phyloP scores from a whole-genome alignment of 1,284 basidiomycete species.

The Leccinum subrobustum region DNA sequence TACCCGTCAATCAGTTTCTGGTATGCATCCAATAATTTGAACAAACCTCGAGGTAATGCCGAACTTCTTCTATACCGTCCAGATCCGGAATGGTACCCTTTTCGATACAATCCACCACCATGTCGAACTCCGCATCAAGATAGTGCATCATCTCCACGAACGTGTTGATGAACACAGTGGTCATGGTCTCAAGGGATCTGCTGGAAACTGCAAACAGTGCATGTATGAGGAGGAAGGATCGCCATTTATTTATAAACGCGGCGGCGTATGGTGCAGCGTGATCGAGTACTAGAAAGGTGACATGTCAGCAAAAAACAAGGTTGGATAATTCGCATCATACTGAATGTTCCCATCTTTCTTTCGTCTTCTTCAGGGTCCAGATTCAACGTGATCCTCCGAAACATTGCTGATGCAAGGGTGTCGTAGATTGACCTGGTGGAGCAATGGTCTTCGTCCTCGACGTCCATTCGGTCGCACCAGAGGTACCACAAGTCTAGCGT shows the following conservation, averaged over 20 bases:
- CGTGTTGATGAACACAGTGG: constrained; percentile 6
- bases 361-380: constrained; percentile 11
- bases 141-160: constrained; percentile 20
- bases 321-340: constrained; percentile 9
- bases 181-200: constrained; percentile 10
- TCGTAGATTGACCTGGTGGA: background rate
- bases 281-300: constrained; percentile 10
- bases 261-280: constrained; percentile 20
- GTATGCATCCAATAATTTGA: background rate
- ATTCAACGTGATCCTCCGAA: background rate
- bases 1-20: background rate
- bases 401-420: background rate
- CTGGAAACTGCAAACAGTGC: constrained; percentile 20
- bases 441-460: constrained; percentile 1
- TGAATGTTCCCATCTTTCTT: constrained; percentile 15
- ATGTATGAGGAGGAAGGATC: constrained; percentile 25
- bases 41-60: constrained; percentile 15
- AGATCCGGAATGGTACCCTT: constrained; percentile 13
- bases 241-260: constrained; percentile 17
- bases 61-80: constrained; percentile 10
- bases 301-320: constrained; percentile 1
- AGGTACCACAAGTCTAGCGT: constrained; percentile 1
- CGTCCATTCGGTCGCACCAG: background rate
- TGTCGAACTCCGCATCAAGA: constrained; percentile 21
- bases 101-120: constrained; percentile 15